phyloP scores from a whole-genome alignment of 1,139 yeast species.

The Taiozyma sp. region DNA sequence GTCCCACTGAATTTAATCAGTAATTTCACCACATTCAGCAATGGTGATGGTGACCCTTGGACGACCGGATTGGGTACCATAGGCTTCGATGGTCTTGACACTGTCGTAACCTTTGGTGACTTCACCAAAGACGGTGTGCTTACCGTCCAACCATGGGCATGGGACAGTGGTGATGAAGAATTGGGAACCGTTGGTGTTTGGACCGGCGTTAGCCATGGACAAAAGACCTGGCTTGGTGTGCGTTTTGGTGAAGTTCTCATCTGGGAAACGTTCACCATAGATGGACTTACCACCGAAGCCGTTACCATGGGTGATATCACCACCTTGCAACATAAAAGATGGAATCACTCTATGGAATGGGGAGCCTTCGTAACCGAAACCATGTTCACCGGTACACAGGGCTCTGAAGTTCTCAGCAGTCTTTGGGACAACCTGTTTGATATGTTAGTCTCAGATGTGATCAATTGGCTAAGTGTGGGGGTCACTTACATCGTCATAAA shows the following conservation, averaged over 20 bases:
- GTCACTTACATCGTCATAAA: conserved; percentile 62
- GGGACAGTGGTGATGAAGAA: conserved; percentile 97
- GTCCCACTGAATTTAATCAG: conserved; percentile 7
- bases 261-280: conserved; percentile 93
- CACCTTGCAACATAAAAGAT: conserved; percentile 98
- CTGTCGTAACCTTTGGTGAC: conserved; percentile 85
- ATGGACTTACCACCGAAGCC: conserved; percentile 99
- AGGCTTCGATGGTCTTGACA: conserved; percentile 86
- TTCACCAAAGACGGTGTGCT: conserved; percentile 99
- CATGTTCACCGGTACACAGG: conserved; percentile 86
- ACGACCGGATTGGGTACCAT: conserved; percentile 82
- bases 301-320: conserved; percentile 93
- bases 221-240: conserved; percentile 93
- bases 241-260: conserved; percentile 83
- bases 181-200: conserved; percentile 99
- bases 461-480: neutral
- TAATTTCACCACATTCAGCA: conserved; percentile 70
- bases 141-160: conserved; percentile 97
- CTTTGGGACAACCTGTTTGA: conserved; percentile 66
- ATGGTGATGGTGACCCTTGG: conserved; percentile 75
- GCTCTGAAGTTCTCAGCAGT: conserved; percentile 99
- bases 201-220: conserved; percentile 99
- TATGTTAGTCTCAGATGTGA: neutral
- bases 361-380: conserved; percentile 88
- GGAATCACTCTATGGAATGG: conserved; percentile 99